These are phyloP conservation scores for Botryotinia narcissicola DNA, from an alignment of 2,329 filamentous ascomycete genomes.

Conservation along the genomic window DNA sequence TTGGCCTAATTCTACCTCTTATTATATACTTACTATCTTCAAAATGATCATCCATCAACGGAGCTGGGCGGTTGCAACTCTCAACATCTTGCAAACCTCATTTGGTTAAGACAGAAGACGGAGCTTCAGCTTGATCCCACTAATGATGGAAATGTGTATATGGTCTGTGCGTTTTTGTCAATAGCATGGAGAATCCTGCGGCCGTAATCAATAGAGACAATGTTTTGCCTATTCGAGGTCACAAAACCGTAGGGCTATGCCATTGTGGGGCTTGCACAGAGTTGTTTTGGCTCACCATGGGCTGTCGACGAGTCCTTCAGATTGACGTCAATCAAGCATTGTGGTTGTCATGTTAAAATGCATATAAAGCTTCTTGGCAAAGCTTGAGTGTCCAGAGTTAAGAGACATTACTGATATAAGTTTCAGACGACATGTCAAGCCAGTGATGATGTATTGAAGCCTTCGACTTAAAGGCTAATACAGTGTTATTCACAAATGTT, in stretches of 20 bases:
- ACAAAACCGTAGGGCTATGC: not conserved
- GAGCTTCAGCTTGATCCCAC: not conserved
- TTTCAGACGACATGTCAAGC: not conserved
- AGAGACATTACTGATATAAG: not conserved
- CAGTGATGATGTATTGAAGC: not conserved
- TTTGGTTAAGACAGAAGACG: not conserved
- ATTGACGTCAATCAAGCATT: not conserved
- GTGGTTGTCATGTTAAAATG: not conserved
- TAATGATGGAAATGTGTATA: not conserved
- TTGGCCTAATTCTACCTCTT: not conserved
- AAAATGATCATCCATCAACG: not conserved
- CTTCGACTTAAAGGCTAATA: not conserved
- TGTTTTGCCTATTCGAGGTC: not conserved
- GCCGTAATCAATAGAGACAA: not conserved
- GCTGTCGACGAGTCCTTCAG: not conserved
- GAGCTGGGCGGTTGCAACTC: not conserved
- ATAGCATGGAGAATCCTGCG: not conserved
- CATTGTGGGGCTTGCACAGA: not conserved
- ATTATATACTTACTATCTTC: conserved; percentile 8
- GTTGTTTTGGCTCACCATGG: not conserved
- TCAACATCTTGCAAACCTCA: conserved; percentile 11
- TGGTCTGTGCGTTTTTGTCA: not conserved
- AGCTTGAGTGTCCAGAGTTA: not conserved
- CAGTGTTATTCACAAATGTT: not conserved
- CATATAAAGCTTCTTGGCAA: not conserved